Conservation (phyloP, 495 filamentous ascomycete species). For the Tuber umbilicatum region DNA sequence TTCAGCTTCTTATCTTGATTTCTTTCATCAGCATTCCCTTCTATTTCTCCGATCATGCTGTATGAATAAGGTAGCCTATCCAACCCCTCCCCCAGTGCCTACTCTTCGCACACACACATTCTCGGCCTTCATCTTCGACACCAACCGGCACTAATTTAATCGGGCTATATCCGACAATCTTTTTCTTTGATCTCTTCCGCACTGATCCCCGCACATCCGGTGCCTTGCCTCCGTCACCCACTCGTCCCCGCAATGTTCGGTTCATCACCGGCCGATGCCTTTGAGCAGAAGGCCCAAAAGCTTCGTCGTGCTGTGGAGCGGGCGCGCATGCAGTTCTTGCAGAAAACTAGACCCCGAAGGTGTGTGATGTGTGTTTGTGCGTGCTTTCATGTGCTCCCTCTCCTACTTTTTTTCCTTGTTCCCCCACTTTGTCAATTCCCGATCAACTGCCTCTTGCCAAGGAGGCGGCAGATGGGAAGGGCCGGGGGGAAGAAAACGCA, state of each 20-base stretch:
- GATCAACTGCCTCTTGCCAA: neutral
- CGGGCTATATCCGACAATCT: neutral
- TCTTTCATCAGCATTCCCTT: neutral
- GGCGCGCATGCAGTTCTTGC: slow-evolving; percentile 35
- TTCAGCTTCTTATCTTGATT: neutral
- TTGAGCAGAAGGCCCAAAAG: slow-evolving; percentile 35
- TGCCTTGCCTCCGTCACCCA: neutral
- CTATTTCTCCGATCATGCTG: neutral
- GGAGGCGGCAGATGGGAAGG: neutral
- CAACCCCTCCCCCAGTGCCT: neutral
- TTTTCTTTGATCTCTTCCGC: neutral
- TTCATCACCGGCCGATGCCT: slow-evolving; percentile 17
- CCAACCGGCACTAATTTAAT: neutral
- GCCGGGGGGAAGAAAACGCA: neutral
- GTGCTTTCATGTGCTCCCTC: neutral
- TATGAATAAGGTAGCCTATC: neutral
- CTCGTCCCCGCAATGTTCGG: neutral
- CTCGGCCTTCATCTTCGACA: neutral
- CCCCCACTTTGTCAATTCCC: neutral
- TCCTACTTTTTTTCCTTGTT: neutral
- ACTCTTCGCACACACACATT: neutral
- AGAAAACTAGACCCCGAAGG: slow-evolving; percentile 33
- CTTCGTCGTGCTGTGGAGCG: slow-evolving; percentile 34
- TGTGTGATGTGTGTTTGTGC: slow-evolving; percentile 16
- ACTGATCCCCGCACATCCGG: neutral